Evolutionary conservation across 2,329 filamentous ascomycete genomes (phyloP).

Genomic region (Huntiella abstrusa): DNA sequence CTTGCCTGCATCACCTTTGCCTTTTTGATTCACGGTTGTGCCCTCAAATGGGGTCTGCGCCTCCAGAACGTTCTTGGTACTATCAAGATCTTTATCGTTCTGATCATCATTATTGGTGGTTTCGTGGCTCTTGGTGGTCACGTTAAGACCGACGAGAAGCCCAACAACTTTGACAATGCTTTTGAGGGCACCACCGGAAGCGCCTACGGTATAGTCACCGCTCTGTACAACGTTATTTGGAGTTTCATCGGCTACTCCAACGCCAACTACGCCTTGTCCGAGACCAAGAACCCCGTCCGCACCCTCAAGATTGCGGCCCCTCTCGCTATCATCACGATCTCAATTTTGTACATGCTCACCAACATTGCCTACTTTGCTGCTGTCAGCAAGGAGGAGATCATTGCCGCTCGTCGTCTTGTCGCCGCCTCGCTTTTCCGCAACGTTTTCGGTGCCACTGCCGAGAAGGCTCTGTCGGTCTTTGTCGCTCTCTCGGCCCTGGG

Average conservation of each 20-base stretch:
- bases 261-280: conserved; percentile 46
- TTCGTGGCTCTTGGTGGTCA: conserved; percentile 43
- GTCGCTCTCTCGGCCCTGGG: conserved; percentile 49
- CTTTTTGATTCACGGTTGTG: conserved; percentile 45
- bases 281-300: conserved; percentile 45
- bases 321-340: conserved; percentile 36
- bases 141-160: conserved; percentile 36
- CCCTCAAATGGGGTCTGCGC: conserved; percentile 46
- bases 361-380: conserved; percentile 50
- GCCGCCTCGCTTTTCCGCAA: conserved; percentile 37
- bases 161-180: conserved; percentile 42
- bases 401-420: conserved; percentile 30
- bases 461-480: conserved; percentile 43
- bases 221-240: conserved; percentile 55
- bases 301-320: conserved; percentile 49
- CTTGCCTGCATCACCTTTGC: conserved; percentile 47
- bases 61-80: conserved; percentile 47
- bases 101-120: conserved; percentile 45
- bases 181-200: conserved; percentile 48
- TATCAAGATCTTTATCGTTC: conserved; percentile 46
- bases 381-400: conserved; percentile 33
- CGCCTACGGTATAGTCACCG: conserved; percentile 48
- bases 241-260: conserved; percentile 51
- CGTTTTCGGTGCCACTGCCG: conserved; percentile 33
- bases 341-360: conserved; percentile 44